Evolutionary conservation across 352 stramenopile species (phyloP), one percentile per base, ranked within the genome.

Genomic region (Pythium brachiatum): DNA sequence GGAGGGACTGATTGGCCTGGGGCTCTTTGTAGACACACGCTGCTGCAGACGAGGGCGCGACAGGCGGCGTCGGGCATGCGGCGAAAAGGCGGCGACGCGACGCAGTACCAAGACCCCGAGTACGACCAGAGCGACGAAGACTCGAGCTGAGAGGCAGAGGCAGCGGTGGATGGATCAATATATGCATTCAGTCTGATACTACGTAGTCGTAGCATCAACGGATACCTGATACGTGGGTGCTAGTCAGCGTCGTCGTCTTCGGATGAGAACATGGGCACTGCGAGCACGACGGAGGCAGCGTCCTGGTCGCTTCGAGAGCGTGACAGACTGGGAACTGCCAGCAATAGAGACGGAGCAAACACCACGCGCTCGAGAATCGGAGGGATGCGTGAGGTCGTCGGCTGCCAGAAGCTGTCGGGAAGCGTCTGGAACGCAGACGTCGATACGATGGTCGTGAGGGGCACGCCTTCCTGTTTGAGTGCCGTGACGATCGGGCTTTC

Each of bases 61-160:
- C 82, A 93, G 60, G 74, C 79, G 20, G 69, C 73, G 8, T 75
- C 72, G 3, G 70, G 72, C 7, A 68, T 69, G 39, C 76, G 73
- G 36, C 71, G 75, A 8, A 85, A 74, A 59, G 61, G 63, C 47
- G 74, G 64, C 31, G 76, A 74, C 25, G 53, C 32, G 31, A 31
- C 32, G n/a, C 21, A 70, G 44, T 89, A 88, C 52, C 72, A 88
- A 47, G 82, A 92, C 62, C 81, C 81, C 0, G 84, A 94, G 68
- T 90, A 88, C 64, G 84, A 94, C 52, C 68, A 80, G 25, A 94
- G 82, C 59, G 84, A 94, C 55, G 84, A 94, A 21, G 82, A 94
- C 47, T 92, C 82, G 62, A 90, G 70, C 56, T 92, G 27, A 41
- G 25, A 11, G n/a, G 16, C 18, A 26, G 18, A 27, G 21, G 5